Percentiles rank a stretch among this genome's conserved stretches.
Conservation (phyloP, 1,139 yeast genomes). For the Suhomyces bolitotheri region DNA sequence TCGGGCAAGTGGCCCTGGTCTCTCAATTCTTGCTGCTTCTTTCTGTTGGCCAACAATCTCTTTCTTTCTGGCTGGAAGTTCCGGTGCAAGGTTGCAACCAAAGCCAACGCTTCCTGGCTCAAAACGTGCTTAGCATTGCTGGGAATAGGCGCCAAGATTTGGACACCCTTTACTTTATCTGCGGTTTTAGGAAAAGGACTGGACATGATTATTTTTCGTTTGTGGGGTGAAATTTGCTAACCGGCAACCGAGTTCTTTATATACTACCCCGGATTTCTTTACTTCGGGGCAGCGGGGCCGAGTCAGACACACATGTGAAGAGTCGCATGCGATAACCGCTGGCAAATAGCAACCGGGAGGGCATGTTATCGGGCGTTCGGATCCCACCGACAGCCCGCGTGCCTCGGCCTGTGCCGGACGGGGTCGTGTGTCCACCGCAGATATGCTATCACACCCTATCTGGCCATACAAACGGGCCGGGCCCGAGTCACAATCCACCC, state of each 20-base stretch:
- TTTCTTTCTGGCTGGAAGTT: constrained; percentile 63
- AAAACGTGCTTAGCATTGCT: constrained; percentile 60
- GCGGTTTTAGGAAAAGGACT: constrained; percentile 54
- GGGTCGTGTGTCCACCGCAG: neutral
- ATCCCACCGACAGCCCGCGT: constrained; percentile 2
- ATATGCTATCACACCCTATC: too few relatives aligned
- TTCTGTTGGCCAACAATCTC: constrained; percentile 60
- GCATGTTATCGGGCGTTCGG: constrained; percentile 7
- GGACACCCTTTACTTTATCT: constrained; percentile 62
- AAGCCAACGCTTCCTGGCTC: constrained; percentile 68
- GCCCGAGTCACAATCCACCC: constrained; percentile 4
- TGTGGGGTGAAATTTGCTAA: too few relatives aligned
- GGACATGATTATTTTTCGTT: constrained; percentile 41
- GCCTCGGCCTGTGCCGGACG: constrained; percentile 2
- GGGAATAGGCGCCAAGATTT: constrained; percentile 65
- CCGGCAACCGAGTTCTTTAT: too few relatives aligned
- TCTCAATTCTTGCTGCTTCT: constrained; percentile 57
- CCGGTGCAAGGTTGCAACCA: constrained; percentile 73
- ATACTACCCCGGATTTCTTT: constrained; percentile 8
- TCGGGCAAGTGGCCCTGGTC: constrained; percentile 72
- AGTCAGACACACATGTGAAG: constrained; percentile 5
- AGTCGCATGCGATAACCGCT: constrained; percentile 2
- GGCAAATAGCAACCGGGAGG: constrained; percentile 7
- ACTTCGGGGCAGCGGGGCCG: constrained; percentile 3
- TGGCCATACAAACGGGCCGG: too few relatives aligned